A percentile compares a stretch with the other conserved stretches of the same genome.
Conservation (phyloP, 805 yeast genomes). For the Candida sithepensis region DNA sequence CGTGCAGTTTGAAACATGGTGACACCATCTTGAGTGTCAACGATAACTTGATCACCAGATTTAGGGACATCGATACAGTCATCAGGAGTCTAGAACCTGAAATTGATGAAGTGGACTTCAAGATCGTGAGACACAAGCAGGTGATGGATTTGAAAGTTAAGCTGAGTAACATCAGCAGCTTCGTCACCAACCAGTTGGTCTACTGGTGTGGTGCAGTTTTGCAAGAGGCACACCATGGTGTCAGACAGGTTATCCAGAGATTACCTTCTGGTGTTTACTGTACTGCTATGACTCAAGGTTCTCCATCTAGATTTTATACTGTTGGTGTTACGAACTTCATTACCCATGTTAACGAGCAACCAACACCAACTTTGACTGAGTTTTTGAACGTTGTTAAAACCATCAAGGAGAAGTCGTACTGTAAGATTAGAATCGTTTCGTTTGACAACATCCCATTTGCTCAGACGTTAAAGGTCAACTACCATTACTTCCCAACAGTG, state of each 20-base stretch:
- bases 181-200: conserved; percentile 63
- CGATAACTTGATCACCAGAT: conserved; percentile 58
- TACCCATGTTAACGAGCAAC: conserved; percentile 79
- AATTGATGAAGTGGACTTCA: conserved; percentile 42
- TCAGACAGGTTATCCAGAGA: conserved; percentile 73
- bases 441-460: conserved; percentile 88
- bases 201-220: conserved; percentile 81
- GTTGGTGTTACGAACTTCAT: conserved; percentile 78
- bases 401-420: conserved; percentile 77
- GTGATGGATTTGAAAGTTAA: conserved; percentile 60
- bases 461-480: conserved; percentile 77
- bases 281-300: conserved; percentile 69
- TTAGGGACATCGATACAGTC: conserved; percentile 56
- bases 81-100: conserved; percentile 37
- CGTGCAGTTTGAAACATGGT: conserved; percentile 48
- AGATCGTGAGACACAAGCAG: conserved; percentile 68
- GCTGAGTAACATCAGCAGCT: conserved; percentile 54
- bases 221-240: conserved; percentile 92
- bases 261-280: conserved; percentile 85
- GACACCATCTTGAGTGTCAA: conserved; percentile 75
- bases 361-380: conserved; percentile 65
- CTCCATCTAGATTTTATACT: conserved; percentile 83
- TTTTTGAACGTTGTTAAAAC: conserved; percentile 63
- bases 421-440: conserved; percentile 74
- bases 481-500: conserved; percentile 81